Percentiles rank a stretch among this genome's conserved stretches.
Evolutionary conservation across 768 basidiomycete genomes (phyloP).

Genomic region (Suillus hirtellus): DNA sequence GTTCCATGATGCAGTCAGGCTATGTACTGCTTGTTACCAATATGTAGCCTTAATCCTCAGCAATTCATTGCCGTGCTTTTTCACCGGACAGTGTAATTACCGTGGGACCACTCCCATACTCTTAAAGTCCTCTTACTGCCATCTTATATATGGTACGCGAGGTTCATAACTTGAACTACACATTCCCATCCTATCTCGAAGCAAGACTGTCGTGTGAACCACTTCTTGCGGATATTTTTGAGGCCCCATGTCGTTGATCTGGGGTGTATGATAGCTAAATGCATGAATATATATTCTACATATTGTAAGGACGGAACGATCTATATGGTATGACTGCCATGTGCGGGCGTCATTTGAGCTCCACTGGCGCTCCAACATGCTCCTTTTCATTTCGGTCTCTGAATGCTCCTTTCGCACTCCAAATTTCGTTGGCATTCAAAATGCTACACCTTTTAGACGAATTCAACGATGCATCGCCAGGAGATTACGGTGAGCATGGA

Average conservation of each 20-base stretch:
- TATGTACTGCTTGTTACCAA: conserved; percentile 7
- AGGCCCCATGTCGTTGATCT: neutral
- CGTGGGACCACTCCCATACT: neutral
- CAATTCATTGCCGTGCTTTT: neutral
- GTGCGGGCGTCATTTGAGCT: too few relatives aligned
- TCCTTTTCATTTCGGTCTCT: too few relatives aligned
- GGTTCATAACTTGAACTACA: neutral
- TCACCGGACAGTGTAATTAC: neutral
- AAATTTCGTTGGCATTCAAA: too few relatives aligned
- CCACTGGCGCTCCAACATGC: too few relatives aligned
- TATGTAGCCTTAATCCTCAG: conserved; percentile 5
- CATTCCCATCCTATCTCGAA: neutral
- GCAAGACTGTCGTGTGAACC: neutral
- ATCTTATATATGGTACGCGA: neutral
- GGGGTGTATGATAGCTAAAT: neutral
- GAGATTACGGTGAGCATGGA: too few relatives aligned
- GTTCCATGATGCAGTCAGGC: conserved; percentile 1
- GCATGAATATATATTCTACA: neutral
- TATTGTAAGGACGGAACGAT: too few relatives aligned
- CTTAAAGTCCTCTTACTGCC: neutral
- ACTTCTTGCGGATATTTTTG: neutral
- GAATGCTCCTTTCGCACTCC: too few relatives aligned
- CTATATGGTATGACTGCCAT: too few relatives aligned
- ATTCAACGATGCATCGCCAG: too few relatives aligned
- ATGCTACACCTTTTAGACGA: too few relatives aligned